These are phyloP conservation scores for Leccinum subtestaceum DNA, from an alignment of 768 basidiomycete species.

Conservation along the genomic window DNA sequence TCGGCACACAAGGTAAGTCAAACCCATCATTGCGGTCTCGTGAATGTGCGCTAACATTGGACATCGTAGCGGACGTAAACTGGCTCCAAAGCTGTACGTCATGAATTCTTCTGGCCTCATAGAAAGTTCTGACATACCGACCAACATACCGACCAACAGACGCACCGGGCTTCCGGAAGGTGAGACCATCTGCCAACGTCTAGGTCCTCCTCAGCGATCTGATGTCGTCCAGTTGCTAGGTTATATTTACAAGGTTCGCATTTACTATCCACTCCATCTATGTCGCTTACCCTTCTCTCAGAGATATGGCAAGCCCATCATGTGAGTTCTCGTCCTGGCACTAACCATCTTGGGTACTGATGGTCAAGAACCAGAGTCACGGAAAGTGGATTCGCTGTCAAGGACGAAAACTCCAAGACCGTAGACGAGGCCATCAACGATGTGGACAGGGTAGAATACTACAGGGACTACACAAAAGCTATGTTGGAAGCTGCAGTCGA, in stretches of 20 bases:
- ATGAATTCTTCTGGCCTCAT: neutral
- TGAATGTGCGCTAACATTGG: neutral
- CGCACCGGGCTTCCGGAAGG: constrained; percentile 64
- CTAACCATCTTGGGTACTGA: neutral
- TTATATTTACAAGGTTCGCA: constrained; percentile 64
- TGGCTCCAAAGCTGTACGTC: constrained; percentile 69
- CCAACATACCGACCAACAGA: constrained; percentile 34
- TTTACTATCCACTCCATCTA: neutral
- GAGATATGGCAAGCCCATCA: constrained; percentile 55
- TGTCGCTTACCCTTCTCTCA: constrained; percentile 11
- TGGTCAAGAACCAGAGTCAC: constrained; percentile 47
- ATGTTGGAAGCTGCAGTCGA: constrained; percentile 56
- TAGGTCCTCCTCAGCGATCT: neutral
- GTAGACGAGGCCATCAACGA: constrained; percentile 57
- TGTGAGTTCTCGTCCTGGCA: constrained; percentile 37
- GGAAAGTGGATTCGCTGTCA: constrained; percentile 75
- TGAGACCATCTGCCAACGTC: constrained; percentile 25
- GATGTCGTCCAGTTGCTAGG: constrained; percentile 47
- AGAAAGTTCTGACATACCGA: neutral
- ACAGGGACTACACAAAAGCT: constrained; percentile 55
- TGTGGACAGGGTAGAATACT: constrained; percentile 64
- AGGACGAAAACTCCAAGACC: constrained; percentile 55
- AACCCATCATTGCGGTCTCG: neutral
- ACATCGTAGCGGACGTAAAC: constrained; percentile 52
- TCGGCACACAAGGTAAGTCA: constrained; percentile 59